phyloP scores from a whole-genome alignment of 2,329 filamentous ascomycete species.

The Ophiostoma triangulosporum region DNA sequence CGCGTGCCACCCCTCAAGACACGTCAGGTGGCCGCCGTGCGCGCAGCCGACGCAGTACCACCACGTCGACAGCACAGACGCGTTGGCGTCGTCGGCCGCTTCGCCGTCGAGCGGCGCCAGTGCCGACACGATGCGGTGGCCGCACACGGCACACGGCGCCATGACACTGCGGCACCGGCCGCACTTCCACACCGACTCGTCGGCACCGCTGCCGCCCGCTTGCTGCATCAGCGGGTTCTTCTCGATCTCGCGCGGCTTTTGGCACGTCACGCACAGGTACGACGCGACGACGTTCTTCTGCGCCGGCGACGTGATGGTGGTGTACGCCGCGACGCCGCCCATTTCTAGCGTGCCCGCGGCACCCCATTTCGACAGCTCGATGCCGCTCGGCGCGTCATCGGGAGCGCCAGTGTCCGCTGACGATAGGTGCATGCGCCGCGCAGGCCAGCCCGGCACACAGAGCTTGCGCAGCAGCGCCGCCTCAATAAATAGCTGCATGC shows the following conservation, averaged over 20 bases:
- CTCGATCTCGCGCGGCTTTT: constrained; percentile 41
- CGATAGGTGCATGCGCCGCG: neutral
- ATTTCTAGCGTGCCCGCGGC: constrained; percentile 29
- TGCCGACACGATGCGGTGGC: constrained; percentile 32
- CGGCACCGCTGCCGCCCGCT: neutral
- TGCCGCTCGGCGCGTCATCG: constrained; percentile 7
- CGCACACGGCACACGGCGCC: constrained; percentile 46
- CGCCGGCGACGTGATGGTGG: constrained; percentile 37
- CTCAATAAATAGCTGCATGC: constrained; percentile 45
- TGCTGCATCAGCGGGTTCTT: constrained; percentile 17
- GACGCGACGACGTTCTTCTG: constrained; percentile 41
- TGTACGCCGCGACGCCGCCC: constrained; percentile 8
- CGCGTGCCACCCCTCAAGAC: constrained; percentile 44
- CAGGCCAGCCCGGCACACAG: constrained; percentile 43
- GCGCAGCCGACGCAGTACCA: constrained; percentile 51
- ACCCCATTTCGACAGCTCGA: constrained; percentile 36
- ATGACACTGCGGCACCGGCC: constrained; percentile 39
- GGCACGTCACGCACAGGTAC: constrained; percentile 41
- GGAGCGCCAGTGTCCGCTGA: no score
- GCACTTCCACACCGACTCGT: constrained; percentile 37
- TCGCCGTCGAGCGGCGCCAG: neutral
- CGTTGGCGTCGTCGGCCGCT: neutral
- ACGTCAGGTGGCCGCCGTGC: constrained; percentile 49
- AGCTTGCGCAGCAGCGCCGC: constrained; percentile 48
- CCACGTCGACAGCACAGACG: constrained; percentile 33